Base-by-base conservation (phyloP, 1,284 basidiomycete genomes). In the Chalciporus sp. region DNA sequence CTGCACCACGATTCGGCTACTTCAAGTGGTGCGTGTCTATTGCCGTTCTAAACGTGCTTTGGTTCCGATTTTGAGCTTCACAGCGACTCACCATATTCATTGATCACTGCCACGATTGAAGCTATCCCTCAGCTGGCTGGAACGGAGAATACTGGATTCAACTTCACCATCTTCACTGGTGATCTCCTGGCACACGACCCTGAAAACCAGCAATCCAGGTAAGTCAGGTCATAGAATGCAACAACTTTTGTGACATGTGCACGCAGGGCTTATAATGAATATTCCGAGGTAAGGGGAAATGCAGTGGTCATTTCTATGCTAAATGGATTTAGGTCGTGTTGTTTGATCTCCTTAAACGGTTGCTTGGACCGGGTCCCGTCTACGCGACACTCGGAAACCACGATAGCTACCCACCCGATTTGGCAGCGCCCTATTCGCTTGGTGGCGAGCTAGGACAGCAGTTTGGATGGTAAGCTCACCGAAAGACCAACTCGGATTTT, bases 341-440 rank as follows among this genome's bases (percentile, higher is more conserved):
- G 23, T 90, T 82, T 62, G 85, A 85, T 58, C 74, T 90, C 20
- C 79, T 89, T 70, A 85, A 81, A 65, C 72, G 74, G 16, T 76
- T 76, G 58, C 75, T 91, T 39, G 81, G 81, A 8, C 76, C 80
- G 6, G 85, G 85, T 0, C 86, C 88, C 20, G 78, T 90, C 2
- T 91, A 90, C 61, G 83, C 84, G 28, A 81, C 84, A 0, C 72
- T 91, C 12, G 89, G 89, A n/a, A 91, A 90, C 64, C 88, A 90
- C 60, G 89, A 91, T 60, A 47, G 46, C 23, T 60, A 48, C 47
- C 50, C 58, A 10, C 43, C 39, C 2, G 59, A 54, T 42, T 33
- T 57, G 26, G 57, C 57, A 60, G 81, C 87, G 2, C 81, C 84
- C 23, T 76, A 83, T 64, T 72, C 80, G 10, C 72, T 90, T 7